Evolutionary conservation across 768 basidiomycete species (phyloP).

Genomic region (Boletus sp.): DNA sequence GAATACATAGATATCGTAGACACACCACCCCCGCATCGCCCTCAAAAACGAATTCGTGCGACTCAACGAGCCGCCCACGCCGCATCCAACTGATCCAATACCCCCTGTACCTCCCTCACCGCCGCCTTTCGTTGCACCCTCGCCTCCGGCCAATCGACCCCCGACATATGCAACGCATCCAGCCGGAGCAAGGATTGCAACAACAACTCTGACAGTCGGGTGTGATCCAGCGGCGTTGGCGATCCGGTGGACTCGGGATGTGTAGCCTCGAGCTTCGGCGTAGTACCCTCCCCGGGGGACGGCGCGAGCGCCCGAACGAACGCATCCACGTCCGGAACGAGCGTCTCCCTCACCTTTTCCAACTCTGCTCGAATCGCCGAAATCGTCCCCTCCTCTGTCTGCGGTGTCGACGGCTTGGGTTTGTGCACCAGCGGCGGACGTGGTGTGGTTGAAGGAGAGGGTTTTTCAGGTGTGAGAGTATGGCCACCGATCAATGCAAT

Average conservation of each 20-base stretch:
- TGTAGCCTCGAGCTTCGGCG: background rate
- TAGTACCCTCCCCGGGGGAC: background rate
- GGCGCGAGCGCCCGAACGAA: slow-evolving; percentile 42
- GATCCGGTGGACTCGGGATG: background rate
- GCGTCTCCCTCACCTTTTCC: slow-evolving; percentile 46
- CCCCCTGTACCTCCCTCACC: slow-evolving; percentile 78
- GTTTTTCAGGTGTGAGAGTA: slow-evolving; percentile 14
- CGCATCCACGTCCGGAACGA: slow-evolving; percentile 53
- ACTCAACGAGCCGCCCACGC: slow-evolving; percentile 48
- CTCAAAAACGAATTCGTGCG: background rate
- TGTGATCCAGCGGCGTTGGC: slow-evolving; percentile 38
- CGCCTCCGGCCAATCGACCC: slow-evolving; percentile 73
- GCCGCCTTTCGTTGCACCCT: slow-evolving; percentile 80
- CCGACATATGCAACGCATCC: slow-evolving; percentile 69
- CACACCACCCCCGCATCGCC: background rate
- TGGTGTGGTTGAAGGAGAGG: background rate
- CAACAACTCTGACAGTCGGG: slow-evolving; percentile 73
- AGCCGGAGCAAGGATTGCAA: slow-evolving; percentile 84
- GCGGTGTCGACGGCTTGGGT: slow-evolving; percentile 8
- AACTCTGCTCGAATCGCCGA: slow-evolving; percentile 38
- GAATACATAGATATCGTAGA: background rate
- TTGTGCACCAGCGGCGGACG: background rate
- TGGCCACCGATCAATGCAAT: slow-evolving; percentile 66
- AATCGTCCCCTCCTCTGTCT: slow-evolving; percentile 40
- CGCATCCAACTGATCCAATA: slow-evolving; percentile 76